phyloP scores from a whole-genome alignment of 805 yeast species.

The Candida alai region DNA sequence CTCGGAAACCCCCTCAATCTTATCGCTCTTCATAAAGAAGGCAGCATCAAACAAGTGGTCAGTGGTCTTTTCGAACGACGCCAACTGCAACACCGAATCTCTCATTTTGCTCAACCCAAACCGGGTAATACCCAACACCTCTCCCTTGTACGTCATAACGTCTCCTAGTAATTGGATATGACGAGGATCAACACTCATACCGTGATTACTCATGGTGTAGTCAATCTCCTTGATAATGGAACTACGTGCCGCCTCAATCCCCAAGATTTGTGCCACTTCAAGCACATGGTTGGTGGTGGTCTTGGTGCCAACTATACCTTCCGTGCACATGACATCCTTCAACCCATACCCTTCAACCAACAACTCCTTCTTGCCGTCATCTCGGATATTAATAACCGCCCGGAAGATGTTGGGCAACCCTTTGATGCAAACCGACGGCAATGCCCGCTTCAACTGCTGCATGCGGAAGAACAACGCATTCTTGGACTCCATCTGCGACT shows the following conservation, averaged over 20 bases:
- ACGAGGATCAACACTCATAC: conserved; percentile 99
- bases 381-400: conserved; percentile 92
- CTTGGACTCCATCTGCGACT: conserved; percentile 25
- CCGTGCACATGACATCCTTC: conserved; percentile 94
- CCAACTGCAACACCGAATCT: conserved; percentile 94
- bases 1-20: conserved; percentile 96
- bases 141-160: conserved; percentile 98
- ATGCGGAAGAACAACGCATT: conserved; percentile 76
- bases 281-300: conserved; percentile 90
- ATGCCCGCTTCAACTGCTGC: conserved; percentile 81
- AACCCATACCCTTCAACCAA: conserved; percentile 97
- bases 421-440: conserved; percentile 87
- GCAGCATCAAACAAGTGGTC: conserved; percentile 98
- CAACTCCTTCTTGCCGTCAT: conserved; percentile 81
- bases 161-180: conserved; percentile 96
- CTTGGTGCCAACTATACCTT: conserved; percentile 86
- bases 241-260: conserved; percentile 96
- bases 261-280: conserved; percentile 84
- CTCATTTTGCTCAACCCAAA: conserved; percentile 98
- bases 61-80: conserved; percentile 96
- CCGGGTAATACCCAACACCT: conserved; percentile 95
- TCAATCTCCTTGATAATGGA: conserved; percentile 93
- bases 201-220: conserved; percentile 97
- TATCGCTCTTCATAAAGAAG: conserved; percentile 93
- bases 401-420: conserved; percentile 89